These are phyloP conservation scores for Nannizziopsis barbatae DNA, from an alignment of 2,329 filamentous ascomycete genomes.

Conservation along the genomic window DNA sequence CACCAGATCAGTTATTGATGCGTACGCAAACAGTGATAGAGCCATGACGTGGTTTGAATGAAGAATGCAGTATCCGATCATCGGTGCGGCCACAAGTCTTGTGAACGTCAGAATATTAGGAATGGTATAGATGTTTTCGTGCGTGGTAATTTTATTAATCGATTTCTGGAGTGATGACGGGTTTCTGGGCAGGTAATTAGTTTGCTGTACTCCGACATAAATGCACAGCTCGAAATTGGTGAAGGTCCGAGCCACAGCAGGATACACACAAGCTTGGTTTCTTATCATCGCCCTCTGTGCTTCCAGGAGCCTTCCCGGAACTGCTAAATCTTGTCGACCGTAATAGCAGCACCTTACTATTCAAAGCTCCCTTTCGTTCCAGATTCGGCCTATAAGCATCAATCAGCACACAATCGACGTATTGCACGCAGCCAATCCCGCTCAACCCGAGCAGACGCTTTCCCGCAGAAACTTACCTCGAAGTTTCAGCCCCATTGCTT, in stretches of 20 bases:
- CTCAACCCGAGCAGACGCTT: too few relatives aligned
- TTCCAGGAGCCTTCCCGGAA: conserved; percentile 2
- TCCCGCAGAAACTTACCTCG: too few relatives aligned
- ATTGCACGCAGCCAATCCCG: too few relatives aligned
- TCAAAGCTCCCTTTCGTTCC: too few relatives aligned
- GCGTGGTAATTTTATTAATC: conserved; percentile 33
- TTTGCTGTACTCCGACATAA: neutral
- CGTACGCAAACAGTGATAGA: conserved; percentile 78
- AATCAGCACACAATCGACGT: too few relatives aligned
- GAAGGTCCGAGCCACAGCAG: neutral
- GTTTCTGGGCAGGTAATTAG: neutral
- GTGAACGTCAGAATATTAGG: conserved; percentile 87
- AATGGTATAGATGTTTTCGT: conserved; percentile 94
- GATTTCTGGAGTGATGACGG: conserved; percentile 18
- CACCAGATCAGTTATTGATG: conserved; percentile 78
- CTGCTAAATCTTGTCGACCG: conserved; percentile 7
- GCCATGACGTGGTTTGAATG: conserved; percentile 70
- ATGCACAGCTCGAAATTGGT: neutral
- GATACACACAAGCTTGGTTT: conserved; percentile 7
- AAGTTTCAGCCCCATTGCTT: too few relatives aligned
- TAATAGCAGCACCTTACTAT: too few relatives aligned
- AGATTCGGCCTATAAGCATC: too few relatives aligned
- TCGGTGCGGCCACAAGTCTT: conserved; percentile 68
- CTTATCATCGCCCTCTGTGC: neutral
- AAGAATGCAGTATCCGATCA: conserved; percentile 79